Evolutionary conservation across 1,284 basidiomycete genomes (phyloP).

Genomic region (Ustilago xerochloae): DNA sequence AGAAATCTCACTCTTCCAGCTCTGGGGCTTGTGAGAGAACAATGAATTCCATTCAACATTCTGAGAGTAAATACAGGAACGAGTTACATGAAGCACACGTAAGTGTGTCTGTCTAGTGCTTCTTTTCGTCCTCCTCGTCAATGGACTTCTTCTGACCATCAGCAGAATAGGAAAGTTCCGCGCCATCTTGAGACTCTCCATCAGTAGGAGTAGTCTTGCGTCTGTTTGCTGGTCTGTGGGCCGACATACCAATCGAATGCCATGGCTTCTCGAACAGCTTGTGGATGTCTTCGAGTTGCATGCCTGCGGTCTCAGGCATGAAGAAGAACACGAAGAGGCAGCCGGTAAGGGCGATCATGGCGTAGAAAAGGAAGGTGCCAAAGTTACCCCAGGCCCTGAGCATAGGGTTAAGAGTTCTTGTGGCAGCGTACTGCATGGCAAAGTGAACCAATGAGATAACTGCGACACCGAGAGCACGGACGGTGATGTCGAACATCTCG

Average conservation of each 20-base stretch:
- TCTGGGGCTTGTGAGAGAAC: too few species aligned
- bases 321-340: constrained; percentile 53
- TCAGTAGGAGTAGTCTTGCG: constrained; percentile 7
- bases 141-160: constrained; percentile 24
- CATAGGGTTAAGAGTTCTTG: constrained; percentile 51
- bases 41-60: too few species aligned
- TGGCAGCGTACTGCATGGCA: constrained; percentile 51
- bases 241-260: constrained; percentile 46
- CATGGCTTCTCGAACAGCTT: constrained; percentile 52
- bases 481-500: constrained; percentile 47
- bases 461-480: constrained; percentile 47
- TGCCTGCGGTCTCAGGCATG: constrained; percentile 52
- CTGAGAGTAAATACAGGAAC: too few species aligned
- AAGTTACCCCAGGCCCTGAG: constrained; percentile 38
- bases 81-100: too few species aligned
- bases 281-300: constrained; percentile 50
- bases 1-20: too few species aligned
- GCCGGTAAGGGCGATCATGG: constrained; percentile 28
- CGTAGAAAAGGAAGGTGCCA: constrained; percentile 52
- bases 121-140: constrained; percentile 38
- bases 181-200: constrained; percentile 18
- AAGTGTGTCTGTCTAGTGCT: constrained; percentile 12
- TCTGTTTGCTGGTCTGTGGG: constrained; percentile 33
- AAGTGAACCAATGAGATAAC: constrained; percentile 50
- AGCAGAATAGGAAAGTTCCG: constrained; percentile 15